Base-by-base conservation (phyloP, 176 grass and related monocot genomes). In the Echinochloa phyllopogon region DNA sequence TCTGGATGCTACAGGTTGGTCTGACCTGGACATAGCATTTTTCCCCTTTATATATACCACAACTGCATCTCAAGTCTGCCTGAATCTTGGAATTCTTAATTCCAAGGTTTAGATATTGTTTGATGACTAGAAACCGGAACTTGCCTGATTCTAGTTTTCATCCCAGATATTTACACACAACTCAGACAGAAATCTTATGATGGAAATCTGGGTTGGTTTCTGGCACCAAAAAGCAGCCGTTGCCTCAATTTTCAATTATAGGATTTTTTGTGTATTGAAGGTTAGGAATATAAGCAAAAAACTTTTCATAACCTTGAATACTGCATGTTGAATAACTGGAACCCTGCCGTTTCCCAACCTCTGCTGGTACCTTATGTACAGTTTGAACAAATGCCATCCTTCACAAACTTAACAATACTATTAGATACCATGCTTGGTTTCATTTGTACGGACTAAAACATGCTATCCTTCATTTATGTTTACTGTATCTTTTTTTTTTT, bases 1-100 rank as follows among this genome's bases (percentile, higher is more conserved):
- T 83, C 78, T 98, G 74, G 96, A 98, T 94, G 91, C 91, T 65
- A 94, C 93, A 90, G 96, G 93, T 98, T 88, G 60, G 69, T 61
- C 75, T 86, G 74, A 82, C 48, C 29, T 53, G 10, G 56, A 77
- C 70, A 60, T 63, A 64, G 41, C 27, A 55, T 25, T 66, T 6
- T 4, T 49, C 57, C 49, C 82, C 60, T 72, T 65, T 64, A 56
- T 69, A 84, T 58, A 82, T 85, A 21, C 36, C 11, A 64, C 13
- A 66, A 58, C 57, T 71, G 10, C 36, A 15, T 72, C 59, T 69
- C 14, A 13, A 53, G 16, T 58, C 48, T 67, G 40, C 50, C 24
- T 66, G 5, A 44, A 39, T 86, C 11, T 79, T 69, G 44, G 23
- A 11, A 23, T 50, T 84, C 13, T 36, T 49, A 62, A 57, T 76